Conservation (phyloP, 257 asterid genomes). For the Datura wrightii region DNA sequence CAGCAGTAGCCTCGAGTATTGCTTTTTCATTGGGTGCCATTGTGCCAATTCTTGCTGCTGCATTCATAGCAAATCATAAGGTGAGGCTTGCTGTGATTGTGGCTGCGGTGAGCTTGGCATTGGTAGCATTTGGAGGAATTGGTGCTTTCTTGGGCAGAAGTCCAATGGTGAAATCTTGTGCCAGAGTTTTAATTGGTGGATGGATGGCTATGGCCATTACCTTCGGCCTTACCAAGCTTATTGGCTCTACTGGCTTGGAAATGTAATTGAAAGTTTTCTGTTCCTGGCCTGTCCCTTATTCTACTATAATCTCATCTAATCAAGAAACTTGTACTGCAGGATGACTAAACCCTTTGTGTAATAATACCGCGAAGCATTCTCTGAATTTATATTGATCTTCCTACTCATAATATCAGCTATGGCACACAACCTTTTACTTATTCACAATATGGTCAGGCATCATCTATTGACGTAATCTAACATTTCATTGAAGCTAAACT, state of each 20-base stretch:
- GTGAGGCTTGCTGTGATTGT: constrained; percentile 54
- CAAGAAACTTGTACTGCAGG: not conserved
- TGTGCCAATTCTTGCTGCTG: constrained; percentile 69
- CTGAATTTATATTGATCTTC: not conserved
- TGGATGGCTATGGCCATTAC: constrained; percentile 84
- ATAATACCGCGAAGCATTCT: not conserved
- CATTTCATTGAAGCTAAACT: not conserved
- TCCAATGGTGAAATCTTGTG: constrained; percentile 47
- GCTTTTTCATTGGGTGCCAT: constrained; percentile 69
- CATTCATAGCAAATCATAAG: constrained; percentile 50
- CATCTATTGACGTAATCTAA: not conserved
- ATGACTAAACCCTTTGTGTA: not conserved
- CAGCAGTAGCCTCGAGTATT: constrained; percentile 64
- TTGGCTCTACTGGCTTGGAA: constrained; percentile 52
- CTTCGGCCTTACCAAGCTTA: constrained; percentile 63
- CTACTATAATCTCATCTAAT: not conserved
- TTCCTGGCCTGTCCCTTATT: not conserved
- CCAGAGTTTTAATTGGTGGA: constrained; percentile 69
- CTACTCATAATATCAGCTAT: not conserved
- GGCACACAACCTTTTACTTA: not conserved
- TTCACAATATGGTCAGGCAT: not conserved
- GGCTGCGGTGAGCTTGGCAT: constrained; percentile 58
- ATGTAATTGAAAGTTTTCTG: constrained; percentile 38
- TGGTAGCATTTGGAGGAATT: constrained; percentile 55
- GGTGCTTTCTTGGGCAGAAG: constrained; percentile 69